Evolutionary conservation across 176 grass and related monocot species (phyloP), one percentile per base, ranked within the genome.

Genomic region (Triticum aestivum): DNA sequence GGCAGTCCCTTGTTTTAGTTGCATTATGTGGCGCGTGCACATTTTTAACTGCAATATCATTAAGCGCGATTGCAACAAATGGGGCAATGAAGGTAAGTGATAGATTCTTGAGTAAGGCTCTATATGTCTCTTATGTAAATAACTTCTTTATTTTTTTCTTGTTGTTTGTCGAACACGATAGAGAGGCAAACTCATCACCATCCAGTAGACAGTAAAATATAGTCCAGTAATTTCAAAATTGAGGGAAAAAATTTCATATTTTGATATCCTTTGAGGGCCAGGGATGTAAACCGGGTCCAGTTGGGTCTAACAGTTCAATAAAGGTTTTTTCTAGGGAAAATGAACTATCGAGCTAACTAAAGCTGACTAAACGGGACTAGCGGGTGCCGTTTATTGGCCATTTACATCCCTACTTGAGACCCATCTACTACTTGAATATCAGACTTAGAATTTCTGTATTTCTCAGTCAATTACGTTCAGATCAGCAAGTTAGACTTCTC

Each of bases 21-120:
- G 33, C 71, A 45, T 91, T 98, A 41, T 98, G 96, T 54, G 91
- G 93, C 15, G 17, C 88, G 86, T 98, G 96, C 73, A 98, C 96
- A 85, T 95, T 98, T 84, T 92, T 95, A 83, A 98, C 96, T 13
- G 79, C 73, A 73, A 82, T 98, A 87, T 98, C 96, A 70, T 89
- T 98, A 82, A 98, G 96, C 86, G 96, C 96, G 35, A 98, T 98
- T 79, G 96, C 96, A 26, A 95, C 96, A 21, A 98, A 98, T 89
- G 96, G 96, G 59, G 96, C 96, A 82, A 95, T 98, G 96, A 98
- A 98, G 96, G 96, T 98, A 87, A 9, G 33, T 45, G 14, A 79
- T 54, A 47, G 15, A 37, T 71, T 11, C 38, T 86, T 54, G 6
- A 63, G 11, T 17, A 41, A 83, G 72, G 15, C 0, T 82, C 17